Evolutionary conservation across 192 early-diverging fungal species (phyloP), one percentile per base, ranked within the genome.

Genomic region (Ambispora gerdemannii): DNA sequence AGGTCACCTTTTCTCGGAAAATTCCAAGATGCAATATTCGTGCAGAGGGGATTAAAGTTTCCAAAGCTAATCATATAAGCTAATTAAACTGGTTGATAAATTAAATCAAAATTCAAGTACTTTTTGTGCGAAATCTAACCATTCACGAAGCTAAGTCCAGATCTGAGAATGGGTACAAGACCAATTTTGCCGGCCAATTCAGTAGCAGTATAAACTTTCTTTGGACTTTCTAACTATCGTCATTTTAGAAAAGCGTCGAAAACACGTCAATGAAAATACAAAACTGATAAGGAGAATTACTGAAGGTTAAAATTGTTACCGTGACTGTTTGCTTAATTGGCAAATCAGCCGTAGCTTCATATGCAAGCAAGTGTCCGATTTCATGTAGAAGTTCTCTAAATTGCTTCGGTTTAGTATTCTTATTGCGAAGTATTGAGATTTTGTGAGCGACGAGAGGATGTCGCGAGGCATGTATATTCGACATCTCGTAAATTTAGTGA

Each of bases 1-100:
- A 63, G 13, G 8, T 62, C 82, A 80, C 80, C 80, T 88, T 89
- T 73, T 94, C 93, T 66, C 93, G 78, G 78, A 86, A 94, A 20
- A 94, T 71, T 10, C 93, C 93, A 17, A 94, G 67, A 74, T 94
- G 93, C 34, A 89, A 84, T 33, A 92, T 79, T 51, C 82, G 78
- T n/a, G 91, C 89, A 19, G 82, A 75, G 31, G 87, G 93, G 27
- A 94, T 69, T 13, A 93, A 74, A 2, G 77, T 76, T 25, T 91
- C 80, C 38, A 90, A 77, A 17, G 70, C 80, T 81, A 61, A 24
- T 22, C 32, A 50, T 25, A 36, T 27, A 15, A 22, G 25, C 10
- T 34, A 73, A n/a, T 13, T 2, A 49, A 25, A 50, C 72, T 77
- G 0, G 74, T 11, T 34, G 56, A 30, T 33, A 7, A 6, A 35